Evolutionary conservation across 768 basidiomycete species (phyloP).

Genomic region (Cystofilobasidium ferigula): DNA sequence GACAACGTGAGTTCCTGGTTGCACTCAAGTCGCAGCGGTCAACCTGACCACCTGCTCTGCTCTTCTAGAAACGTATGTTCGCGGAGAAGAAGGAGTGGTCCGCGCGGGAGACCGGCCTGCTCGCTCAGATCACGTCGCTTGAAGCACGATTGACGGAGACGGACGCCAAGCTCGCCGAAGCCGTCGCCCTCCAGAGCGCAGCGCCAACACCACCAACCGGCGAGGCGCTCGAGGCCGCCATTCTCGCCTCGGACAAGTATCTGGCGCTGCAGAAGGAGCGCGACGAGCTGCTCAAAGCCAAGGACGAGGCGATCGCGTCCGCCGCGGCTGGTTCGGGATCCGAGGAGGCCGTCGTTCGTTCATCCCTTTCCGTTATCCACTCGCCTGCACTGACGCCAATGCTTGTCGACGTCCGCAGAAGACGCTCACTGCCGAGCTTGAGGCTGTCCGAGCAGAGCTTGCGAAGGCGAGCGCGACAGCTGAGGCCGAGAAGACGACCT

Average conservation of each 20-base stretch:
- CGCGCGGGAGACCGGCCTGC: not conserved
- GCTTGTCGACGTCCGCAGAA: not conserved
- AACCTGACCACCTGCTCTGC: not conserved
- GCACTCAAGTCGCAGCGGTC: no score
- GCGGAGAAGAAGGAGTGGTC: conserved; percentile 2
- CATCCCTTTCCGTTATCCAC: not conserved
- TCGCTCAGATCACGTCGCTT: not conserved
- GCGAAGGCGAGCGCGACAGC: not conserved
- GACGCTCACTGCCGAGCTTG: conserved; percentile 1
- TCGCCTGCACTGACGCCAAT: no score
- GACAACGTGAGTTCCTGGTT: not conserved
- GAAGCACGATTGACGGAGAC: not conserved
- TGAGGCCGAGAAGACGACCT: not conserved
- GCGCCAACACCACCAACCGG: not conserved
- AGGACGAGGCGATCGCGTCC: conserved; percentile 1
- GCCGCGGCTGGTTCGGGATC: not conserved
- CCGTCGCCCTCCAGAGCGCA: not conserved
- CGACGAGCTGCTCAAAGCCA: not conserved
- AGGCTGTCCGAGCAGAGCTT: not conserved
- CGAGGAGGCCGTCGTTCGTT: not conserved
- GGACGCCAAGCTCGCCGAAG: conserved; percentile 12
- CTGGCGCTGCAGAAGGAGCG: conserved; percentile 6
- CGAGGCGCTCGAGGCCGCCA: not conserved
- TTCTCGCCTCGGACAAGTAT: not conserved
- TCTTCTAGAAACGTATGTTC: not conserved